Percentiles rank a stretch among this genome's conserved stretches.
Conservation (phyloP, 2,329 filamentous ascomycete species). For the Onygena corvina region DNA sequence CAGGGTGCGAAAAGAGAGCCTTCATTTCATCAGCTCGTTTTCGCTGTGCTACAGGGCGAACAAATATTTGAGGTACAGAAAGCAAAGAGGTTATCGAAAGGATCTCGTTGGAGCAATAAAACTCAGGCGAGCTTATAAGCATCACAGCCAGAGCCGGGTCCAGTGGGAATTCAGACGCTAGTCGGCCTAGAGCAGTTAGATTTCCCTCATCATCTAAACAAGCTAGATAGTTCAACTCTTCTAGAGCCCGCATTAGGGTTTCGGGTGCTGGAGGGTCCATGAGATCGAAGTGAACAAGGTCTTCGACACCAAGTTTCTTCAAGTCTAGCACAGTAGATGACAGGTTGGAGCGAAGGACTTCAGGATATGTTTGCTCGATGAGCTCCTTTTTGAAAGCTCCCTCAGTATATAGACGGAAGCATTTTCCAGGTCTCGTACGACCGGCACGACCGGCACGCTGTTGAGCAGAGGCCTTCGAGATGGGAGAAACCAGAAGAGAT, state of each 20-base stretch:
- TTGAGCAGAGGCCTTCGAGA: conserved; percentile 93
- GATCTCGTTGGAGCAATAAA: conserved; percentile 98
- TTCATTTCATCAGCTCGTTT: conserved; percentile 98
- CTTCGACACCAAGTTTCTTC: conserved; percentile 91
- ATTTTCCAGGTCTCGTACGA: conserved; percentile 96
- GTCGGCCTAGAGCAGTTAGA: conserved; percentile 68
- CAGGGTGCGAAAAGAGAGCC: conserved; percentile 75
- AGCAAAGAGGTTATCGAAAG: conserved; percentile 87
- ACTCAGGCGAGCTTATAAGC: conserved; percentile 94
- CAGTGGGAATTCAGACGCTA: conserved; percentile 90
- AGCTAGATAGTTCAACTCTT: conserved; percentile 94
- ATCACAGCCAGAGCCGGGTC: conserved; percentile 92
- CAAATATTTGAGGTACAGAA: conserved; percentile 87
- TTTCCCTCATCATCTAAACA: conserved; percentile 95
- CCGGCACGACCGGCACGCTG: conserved; percentile 97
- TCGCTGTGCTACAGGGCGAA: conserved; percentile 70
- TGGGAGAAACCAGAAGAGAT: conserved; percentile 91
- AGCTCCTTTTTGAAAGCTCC: conserved; percentile 93
- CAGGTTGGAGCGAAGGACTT: conserved; percentile 88
- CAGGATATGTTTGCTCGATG: conserved; percentile 92
- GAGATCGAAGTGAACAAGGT: conserved; percentile 94
- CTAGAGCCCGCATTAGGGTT: conserved; percentile 93
- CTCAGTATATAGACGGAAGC: conserved; percentile 94
- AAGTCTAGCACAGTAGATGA: conserved; percentile 90
- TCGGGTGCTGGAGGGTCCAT: conserved; percentile 98